Conservation (phyloP, 2,329 filamentous ascomycete genomes). For the Fusarium camptoceras region DNA sequence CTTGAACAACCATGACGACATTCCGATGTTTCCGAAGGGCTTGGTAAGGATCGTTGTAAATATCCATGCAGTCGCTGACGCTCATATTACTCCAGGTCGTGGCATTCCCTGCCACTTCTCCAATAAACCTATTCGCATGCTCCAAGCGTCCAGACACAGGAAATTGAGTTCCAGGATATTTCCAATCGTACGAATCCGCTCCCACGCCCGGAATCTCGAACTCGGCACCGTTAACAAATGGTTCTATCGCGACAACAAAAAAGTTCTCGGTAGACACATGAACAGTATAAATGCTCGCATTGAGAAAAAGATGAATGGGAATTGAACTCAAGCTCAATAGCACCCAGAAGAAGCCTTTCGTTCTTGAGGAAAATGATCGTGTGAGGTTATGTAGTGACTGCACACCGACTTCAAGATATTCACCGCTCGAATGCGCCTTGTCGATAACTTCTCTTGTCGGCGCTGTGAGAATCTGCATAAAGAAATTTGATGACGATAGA, state of each 20-base stretch:
- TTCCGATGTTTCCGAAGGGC: not conserved
- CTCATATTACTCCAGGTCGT: not conserved
- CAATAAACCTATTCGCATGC: not conserved
- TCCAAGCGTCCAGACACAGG: not conserved
- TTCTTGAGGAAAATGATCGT: not conserved
- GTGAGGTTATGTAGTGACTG: not conserved
- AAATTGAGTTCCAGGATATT: not conserved
- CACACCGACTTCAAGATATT: not conserved
- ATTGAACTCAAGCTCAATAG: not conserved
- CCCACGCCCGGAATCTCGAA: not conserved
- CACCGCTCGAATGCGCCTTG: rapidly evolving
- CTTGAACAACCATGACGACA: not conserved
- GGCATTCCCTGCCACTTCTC: not conserved
- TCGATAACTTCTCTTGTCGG: not conserved
- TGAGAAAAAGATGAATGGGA: rapidly evolving
- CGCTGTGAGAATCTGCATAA: not conserved
- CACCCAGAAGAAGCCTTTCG: not conserved
- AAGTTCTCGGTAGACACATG: not conserved
- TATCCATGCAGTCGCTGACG: not conserved
- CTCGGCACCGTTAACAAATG: rapidly evolving
- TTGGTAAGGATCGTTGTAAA: not conserved
- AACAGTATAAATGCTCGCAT: not conserved
- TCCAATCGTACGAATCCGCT: not conserved
- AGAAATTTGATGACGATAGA: rapidly evolving
- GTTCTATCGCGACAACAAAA: not conserved